Percentiles rank a stretch among this genome's conserved stretches.
Evolutionary conservation across 73 alveolate genomes (phyloP).

Genomic region (Paramecium bursaria): DNA sequence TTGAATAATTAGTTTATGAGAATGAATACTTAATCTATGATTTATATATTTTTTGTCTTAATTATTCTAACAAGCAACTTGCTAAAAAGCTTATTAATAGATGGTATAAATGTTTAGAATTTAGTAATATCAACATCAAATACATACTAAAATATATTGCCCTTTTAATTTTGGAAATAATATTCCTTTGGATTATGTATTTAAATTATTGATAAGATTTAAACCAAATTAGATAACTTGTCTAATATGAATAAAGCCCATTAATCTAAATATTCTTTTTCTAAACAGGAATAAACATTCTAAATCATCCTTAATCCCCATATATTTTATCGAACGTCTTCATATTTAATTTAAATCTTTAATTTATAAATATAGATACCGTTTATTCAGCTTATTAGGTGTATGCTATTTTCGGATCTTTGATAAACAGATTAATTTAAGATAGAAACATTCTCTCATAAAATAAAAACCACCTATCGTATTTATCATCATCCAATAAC

Average conservation of each 20-base stretch:
- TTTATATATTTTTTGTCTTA: constrained; percentile 1
- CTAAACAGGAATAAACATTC: neutral
- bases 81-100: too few relatives aligned
- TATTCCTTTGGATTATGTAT: too few relatives aligned
- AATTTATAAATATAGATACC: too few relatives aligned
- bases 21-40: neutral
- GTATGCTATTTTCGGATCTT: neutral
- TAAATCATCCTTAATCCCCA: constrained; percentile 45
- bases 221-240: neutral
- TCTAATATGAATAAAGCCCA: constrained; percentile 22
- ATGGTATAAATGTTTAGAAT: too few relatives aligned
- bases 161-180: too few relatives aligned
- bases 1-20: neutral
- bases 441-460: constrained; percentile 36
- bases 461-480: constrained; percentile 36
- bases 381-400: constrained; percentile 25
- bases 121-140: too few relatives aligned
- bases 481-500: constrained; percentile 1
- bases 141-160: too few relatives aligned
- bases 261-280: neutral
- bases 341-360: neutral
- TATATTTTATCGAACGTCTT: constrained; percentile 18
- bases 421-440: constrained; percentile 1
- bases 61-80: too few relatives aligned
- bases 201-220: too few relatives aligned